Conservation (phyloP, 495 filamentous ascomycete genomes). For the Xylaria curta region DNA sequence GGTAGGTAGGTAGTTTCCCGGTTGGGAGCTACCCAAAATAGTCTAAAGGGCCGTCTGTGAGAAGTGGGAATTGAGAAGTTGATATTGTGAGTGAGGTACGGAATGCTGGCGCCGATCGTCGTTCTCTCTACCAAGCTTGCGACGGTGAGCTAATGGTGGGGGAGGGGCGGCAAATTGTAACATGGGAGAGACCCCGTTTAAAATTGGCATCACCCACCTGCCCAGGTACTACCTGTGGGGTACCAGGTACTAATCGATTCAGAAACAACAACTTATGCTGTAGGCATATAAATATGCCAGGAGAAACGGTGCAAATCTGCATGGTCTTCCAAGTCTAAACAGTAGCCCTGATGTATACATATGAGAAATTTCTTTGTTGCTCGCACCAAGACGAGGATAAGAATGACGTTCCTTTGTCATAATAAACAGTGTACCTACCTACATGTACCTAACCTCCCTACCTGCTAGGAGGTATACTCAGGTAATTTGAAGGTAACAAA, state of each 20-base stretch:
- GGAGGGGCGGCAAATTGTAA: slow-evolving; percentile 22
- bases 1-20: neutral
- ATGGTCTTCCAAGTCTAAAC: neutral
- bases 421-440: neutral
- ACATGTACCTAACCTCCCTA: too few relatives aligned
- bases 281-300: neutral
- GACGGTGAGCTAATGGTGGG: slow-evolving; percentile 26
- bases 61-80: slow-evolving; percentile 5
- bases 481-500: neutral
- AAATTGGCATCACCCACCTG: neutral
- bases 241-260: neutral
- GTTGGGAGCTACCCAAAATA: neutral
- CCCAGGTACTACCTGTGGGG: too few relatives aligned
- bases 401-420: neutral
- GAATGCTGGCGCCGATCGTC: neutral
- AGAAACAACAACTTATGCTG: neutral
- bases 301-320: neutral
- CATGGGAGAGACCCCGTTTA: slow-evolving; percentile 6
- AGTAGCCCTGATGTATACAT: neutral
- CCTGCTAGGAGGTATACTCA: too few relatives aligned
- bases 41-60: neutral
- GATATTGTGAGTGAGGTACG: neutral
- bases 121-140: slow-evolving; percentile 3
- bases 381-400: neutral
- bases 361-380: neutral